Evolutionary conservation across 208 protist species (phyloP).

Genomic region (Tritrichomonas musculus): DNA sequence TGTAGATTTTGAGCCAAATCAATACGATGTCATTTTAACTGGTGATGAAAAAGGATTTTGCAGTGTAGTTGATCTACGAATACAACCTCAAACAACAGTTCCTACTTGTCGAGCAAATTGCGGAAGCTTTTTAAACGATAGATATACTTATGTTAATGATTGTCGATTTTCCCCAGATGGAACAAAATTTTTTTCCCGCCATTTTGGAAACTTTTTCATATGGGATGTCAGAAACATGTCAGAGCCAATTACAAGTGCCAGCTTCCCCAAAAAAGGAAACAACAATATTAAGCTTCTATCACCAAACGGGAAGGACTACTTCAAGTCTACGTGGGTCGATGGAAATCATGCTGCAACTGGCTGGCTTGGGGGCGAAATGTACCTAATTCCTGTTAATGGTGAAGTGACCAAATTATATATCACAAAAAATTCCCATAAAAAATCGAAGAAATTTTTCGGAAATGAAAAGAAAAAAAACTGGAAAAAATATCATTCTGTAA

Average conservation of each 20-base stretch:
- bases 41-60: background rate
- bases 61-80: background rate
- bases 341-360: background rate
- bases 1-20: background rate
- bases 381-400: background rate
- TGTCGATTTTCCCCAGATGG: constrained; percentile 17
- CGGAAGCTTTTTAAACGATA: background rate
- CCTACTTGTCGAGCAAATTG: background rate
- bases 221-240: background rate
- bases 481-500: background rate
- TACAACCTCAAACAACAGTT: background rate
- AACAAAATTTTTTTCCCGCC: background rate
- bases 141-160: background rate
- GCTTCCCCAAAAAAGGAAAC: background rate
- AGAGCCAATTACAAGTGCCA: background rate
- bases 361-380: background rate
- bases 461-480: background rate
- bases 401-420: background rate
- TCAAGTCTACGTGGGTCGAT: background rate
- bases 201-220: background rate
- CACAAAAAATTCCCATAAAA: background rate
- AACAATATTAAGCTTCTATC: background rate
- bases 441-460: background rate
- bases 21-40: background rate
- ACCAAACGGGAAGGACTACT: background rate